phyloP scores from a whole-genome alignment of 352 stramenopile species.

The Pythium guiyangense region DNA sequence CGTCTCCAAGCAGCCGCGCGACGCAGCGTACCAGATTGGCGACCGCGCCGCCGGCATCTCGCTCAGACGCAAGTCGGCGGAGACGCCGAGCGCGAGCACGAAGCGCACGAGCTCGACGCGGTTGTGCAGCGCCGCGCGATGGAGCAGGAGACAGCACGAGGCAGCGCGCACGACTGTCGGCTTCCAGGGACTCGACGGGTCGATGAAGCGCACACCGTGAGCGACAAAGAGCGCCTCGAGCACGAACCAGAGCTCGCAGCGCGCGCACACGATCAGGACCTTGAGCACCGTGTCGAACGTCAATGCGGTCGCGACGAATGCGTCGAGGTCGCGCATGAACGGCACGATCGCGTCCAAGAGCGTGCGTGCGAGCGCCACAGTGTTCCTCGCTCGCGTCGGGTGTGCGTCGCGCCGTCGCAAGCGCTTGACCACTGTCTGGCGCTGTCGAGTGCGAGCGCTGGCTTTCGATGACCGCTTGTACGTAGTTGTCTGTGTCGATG shows the following conservation, averaged over 20 bases:
- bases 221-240: constrained; percentile 34
- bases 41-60: constrained; percentile 19
- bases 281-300: constrained; percentile 42
- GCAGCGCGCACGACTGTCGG: constrained; percentile 35
- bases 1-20: constrained; percentile 28
- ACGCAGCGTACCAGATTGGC: constrained; percentile 49
- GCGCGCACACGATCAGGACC: constrained; percentile 42
- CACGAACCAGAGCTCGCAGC: constrained; percentile 44
- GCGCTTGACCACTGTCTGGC: neutral
- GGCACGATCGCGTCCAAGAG: constrained; percentile 28
- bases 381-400: neutral
- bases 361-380: constrained; percentile 6
- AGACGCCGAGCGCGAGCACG: constrained; percentile 39
- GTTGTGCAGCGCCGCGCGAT: constrained; percentile 45
- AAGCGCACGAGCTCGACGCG: constrained; percentile 36
- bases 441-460: too few relatives aligned
- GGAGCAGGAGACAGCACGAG: constrained; percentile 37
- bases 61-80: constrained; percentile 26
- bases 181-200: constrained; percentile 42
- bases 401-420: neutral
- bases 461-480: too few relatives aligned
- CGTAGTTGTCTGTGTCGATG: neutral
- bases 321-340: constrained; percentile 21
- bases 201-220: constrained; percentile 27
- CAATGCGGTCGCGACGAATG: constrained; percentile 31